These are phyloP conservation scores for Bryoerythrophyllum caledonicum DNA, from an alignment of 225 moss, liverwort and hornwort species.

Conservation along the genomic window DNA sequence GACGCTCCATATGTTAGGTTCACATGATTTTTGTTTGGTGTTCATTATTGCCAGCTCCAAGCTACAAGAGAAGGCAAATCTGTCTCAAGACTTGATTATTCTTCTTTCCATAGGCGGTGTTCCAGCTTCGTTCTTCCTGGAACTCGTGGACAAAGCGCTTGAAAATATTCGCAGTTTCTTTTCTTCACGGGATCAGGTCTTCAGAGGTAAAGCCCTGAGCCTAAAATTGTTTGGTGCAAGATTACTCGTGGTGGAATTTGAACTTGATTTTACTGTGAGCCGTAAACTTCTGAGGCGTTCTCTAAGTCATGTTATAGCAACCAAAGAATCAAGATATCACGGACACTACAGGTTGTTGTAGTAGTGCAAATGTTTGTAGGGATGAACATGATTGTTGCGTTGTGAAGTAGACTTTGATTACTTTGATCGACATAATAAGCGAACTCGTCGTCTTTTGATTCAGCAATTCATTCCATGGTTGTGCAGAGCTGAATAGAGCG, in stretches of 20 bases:
- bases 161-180: conserved; percentile 44
- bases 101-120: conserved; percentile 67
- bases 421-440: background rate
- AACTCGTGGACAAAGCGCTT: conserved; percentile 48
- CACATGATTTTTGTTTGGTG: conserved; percentile 9
- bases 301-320: background rate
- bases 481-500: conserved; percentile 44
- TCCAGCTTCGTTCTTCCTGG: conserved; percentile 53
- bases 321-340: too few relatives aligned
- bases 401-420: background rate
- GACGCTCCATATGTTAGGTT: conserved; percentile 15
- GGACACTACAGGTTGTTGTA: background rate
- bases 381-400: background rate
- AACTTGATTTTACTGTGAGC: conserved; percentile 2
- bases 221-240: conserved; percentile 15
- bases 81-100: conserved; percentile 79
- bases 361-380: background rate
- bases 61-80: conserved; percentile 48
- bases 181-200: conserved; percentile 35
- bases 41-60: conserved; percentile 47
- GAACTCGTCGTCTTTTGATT: background rate
- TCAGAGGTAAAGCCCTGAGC: conserved; percentile 40
- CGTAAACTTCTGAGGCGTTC: conserved; percentile 6
- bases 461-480: conserved; percentile 22
- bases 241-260: conserved; percentile 12